Base-by-base conservation (phyloP, 441 rosid genomes). In the Mallotus repandus region DNA sequence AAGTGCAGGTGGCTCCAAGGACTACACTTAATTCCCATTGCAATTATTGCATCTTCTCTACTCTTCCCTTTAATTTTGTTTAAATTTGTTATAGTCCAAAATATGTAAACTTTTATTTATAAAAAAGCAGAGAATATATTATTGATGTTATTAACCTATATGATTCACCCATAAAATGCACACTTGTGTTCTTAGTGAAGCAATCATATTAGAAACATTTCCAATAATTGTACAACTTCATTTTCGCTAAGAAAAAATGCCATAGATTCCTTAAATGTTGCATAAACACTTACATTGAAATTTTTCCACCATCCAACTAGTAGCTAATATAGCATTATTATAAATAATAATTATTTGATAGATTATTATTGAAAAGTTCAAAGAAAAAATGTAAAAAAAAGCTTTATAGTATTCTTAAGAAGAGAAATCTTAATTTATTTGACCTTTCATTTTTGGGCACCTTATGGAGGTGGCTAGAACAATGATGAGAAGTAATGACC, bases 391-490 rank as follows among this genome's bases (percentile, higher is more conserved):
- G 41, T 35, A 35, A 35, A 35, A 35, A 35, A 35, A 35, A 35
- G 3, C 2, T 3, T 1, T 35, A 35, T 35, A 35, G 41, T 1
- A 35, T 1, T 35, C 2, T 35, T 35, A 35, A 35, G 3, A 35
- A 35, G 41, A 35, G 5, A 35, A 35, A 35, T 35, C 41, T 59
- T 18, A 32, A 41, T 21, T 54, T 54, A 54, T 19, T 72, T 66
- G 73, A 94, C 98, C 98, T 96, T 89, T 74, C 92, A 86, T 57
- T 93, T 94, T 59, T 84, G 88, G 60, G 82, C 81, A 78, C 90
- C 99, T 45, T 82, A 90, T 9, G 99, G 99, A 0, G 98, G 93
- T 81, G 91, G 89, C 91, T 96, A 82, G 77, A 93, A 91, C 81
- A 96, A 81, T 22, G 97, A 96, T 14, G 99, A 93, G 83, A 81